These are phyloP conservation scores for Dipsacomyces acuminosporus DNA, from an alignment of 371 early-diverging fungal species.

Conservation along the genomic window DNA sequence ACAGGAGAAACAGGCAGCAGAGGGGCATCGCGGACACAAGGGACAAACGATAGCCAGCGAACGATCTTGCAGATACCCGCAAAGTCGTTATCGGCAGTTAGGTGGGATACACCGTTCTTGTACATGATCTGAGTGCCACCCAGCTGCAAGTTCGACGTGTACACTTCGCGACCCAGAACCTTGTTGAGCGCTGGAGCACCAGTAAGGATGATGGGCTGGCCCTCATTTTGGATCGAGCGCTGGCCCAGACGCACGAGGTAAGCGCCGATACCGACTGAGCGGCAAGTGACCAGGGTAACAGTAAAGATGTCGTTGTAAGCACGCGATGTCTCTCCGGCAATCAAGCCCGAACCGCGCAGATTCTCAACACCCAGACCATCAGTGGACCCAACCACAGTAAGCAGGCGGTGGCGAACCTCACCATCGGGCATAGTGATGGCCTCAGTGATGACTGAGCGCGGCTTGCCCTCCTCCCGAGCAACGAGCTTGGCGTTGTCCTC, in stretches of 20 bases:
- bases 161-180: slow-evolving; percentile 96
- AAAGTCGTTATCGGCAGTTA: slow-evolving; percentile 92
- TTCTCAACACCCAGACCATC: slow-evolving; percentile 99
- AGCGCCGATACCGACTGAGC: slow-evolving; percentile 99
- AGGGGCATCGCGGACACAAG: slow-evolving; percentile 60
- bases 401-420: slow-evolving; percentile 77
- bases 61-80: slow-evolving; percentile 90
- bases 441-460: slow-evolving; percentile 64
- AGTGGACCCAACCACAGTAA: slow-evolving; percentile 81
- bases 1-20: slow-evolving; percentile 52
- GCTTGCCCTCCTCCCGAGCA: slow-evolving; percentile 51
- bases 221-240: slow-evolving; percentile 95
- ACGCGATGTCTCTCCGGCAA: slow-evolving; percentile 96
- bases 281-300: slow-evolving; percentile 93
- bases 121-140: slow-evolving; percentile 99
- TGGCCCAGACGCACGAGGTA: slow-evolving; percentile 98
- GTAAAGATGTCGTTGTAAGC: slow-evolving; percentile 98
- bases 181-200: slow-evolving; percentile 98
- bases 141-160: slow-evolving; percentile 96
- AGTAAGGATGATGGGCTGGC: slow-evolving; percentile 96
- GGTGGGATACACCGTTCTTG: slow-evolving; percentile 97
- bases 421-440: slow-evolving; percentile 46
- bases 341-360: slow-evolving; percentile 94
- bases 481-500: slow-evolving; percentile 63
- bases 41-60: slow-evolving; percentile 93